These are phyloP conservation scores for Spathaspora arborariae DNA, from an alignment of 805 yeast species.

Conservation along the genomic window DNA sequence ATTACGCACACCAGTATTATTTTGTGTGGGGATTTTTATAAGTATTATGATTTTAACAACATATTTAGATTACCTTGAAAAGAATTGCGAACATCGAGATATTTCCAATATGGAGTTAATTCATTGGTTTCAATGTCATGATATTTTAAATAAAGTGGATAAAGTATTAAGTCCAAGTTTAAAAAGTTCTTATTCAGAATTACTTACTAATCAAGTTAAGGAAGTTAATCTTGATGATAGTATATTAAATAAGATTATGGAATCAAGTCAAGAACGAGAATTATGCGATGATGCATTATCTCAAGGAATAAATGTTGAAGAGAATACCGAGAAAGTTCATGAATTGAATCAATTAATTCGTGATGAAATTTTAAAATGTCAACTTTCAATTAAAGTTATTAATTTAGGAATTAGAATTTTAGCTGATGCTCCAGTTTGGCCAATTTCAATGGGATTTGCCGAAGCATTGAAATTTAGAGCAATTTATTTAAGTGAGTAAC, in stretches of 20 bases:
- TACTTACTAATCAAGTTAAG: slow-evolving; percentile 53
- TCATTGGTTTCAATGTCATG: slow-evolving; percentile 59
- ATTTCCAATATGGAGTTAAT: slow-evolving; percentile 10
- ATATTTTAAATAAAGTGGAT: slow-evolving; percentile 58
- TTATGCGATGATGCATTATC: slow-evolving; percentile 7
- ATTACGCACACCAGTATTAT: slow-evolving; percentile 71
- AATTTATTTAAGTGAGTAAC: slow-evolving; percentile 10
- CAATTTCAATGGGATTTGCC: slow-evolving; percentile 72
- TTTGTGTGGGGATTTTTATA: slow-evolving; percentile 66
- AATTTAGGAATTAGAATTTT: slow-evolving; percentile 71
- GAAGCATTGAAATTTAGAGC: slow-evolving; percentile 68
- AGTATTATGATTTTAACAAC: slow-evolving; percentile 61
- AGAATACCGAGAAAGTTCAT: slow-evolving; percentile 27
- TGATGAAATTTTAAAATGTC: slow-evolving; percentile 44
- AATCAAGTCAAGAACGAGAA: slow-evolving; percentile 14
- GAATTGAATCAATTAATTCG: slow-evolving; percentile 39
- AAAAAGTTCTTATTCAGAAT: slow-evolving; percentile 55
- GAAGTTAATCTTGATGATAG: slow-evolving; percentile 43
- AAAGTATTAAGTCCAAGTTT: slow-evolving; percentile 48
- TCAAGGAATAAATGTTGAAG: slow-evolving; percentile 1
- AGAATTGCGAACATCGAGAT: slow-evolving; percentile 12
- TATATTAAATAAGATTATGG: slow-evolving; percentile 49
- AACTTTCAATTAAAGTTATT: slow-evolving; percentile 53
- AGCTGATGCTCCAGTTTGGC: slow-evolving; percentile 88
- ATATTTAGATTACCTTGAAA: slow-evolving; percentile 54